Evolutionary conservation across 2,329 filamentous ascomycete species (phyloP), one percentile per base, ranked within the genome.

Genomic region (Zelopaecilomyces penicillatus): DNA sequence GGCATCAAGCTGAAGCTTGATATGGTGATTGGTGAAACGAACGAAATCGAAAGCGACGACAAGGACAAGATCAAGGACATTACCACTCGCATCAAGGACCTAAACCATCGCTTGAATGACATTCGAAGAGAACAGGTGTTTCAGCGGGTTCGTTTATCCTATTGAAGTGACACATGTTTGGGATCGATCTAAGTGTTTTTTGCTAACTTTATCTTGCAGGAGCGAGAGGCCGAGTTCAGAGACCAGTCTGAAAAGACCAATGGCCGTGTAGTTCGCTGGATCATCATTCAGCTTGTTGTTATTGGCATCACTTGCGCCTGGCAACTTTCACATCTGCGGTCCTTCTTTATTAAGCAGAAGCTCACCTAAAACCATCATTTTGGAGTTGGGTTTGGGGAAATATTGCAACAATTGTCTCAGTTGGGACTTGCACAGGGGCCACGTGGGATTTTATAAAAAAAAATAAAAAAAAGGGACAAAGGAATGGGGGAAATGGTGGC

Each of bases 291-390:
- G 68, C 72, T 97, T 49, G 76, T 82, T 42, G 80, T 97, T 33
- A 74, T 98, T 43, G 87, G 83, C 44, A 75, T 83, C 45, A 95
- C 93, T 31, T 98, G 93, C 69, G 87, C 88, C 50, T 98, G 93
- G 93, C 93, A 98, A 68, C 75, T 98, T 39, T 95, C 89, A 43
- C 91, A 98, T 69, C 77, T 98, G 57, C 80, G 93, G 56, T 85
- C 87, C 39, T 98, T 98, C 78, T 98, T 98, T 74, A 98, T 98
- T 75, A 98, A 98, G 78, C 91, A 97, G 74, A 98, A 98, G 78
- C 82, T 98, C 65, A 97, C 93, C 48, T 98, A 42, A 46, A 31
- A 7, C 19, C 19, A 19, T 19, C 19, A 19, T 19, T 19, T 19
- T 12, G 39, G 29, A 29, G 44, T 42, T 46, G 36, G 38, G 37